These are phyloP conservation scores for Nemania abortiva DNA, from an alignment of 2,329 filamentous ascomycete species.

Conservation along the genomic window DNA sequence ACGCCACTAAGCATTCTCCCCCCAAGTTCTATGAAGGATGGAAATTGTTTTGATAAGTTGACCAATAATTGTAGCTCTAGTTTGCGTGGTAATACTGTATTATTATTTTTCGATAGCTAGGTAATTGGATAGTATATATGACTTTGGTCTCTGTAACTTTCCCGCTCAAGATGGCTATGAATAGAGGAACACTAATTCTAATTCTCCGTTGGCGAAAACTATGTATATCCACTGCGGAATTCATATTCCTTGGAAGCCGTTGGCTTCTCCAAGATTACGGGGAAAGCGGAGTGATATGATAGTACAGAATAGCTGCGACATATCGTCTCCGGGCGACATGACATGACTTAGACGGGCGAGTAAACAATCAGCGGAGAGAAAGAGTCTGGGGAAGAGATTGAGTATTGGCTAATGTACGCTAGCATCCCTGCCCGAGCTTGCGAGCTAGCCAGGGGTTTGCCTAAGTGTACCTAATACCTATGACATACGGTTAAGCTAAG, in stretches of 20 bases:
- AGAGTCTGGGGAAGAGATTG: conserved; percentile 6
- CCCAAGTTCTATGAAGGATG: background rate
- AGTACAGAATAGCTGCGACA: background rate
- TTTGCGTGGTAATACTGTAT: too few relatives aligned
- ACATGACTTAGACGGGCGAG: background rate
- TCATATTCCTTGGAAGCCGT: background rate
- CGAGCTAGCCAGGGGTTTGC: conserved; percentile 9
- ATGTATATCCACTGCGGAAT: background rate
- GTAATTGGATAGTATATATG: background rate
- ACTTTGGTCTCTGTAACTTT: background rate
- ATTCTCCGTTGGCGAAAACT: background rate
- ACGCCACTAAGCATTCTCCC: background rate
- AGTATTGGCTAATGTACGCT: background rate
- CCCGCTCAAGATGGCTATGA: background rate
- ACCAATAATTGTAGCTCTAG: too few relatives aligned
- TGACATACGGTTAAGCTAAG: conserved; percentile 13
- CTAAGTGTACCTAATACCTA: background rate
- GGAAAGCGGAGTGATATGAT: background rate
- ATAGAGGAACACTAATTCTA: background rate
- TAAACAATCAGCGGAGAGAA: background rate
- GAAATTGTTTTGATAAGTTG: background rate
- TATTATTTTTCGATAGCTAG: too few relatives aligned
- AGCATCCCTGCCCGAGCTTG: conserved; percentile 23
- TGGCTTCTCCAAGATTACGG: background rate
- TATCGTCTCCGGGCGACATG: background rate